Conservation (phyloP, 2,329 filamentous ascomycete genomes). For the Epichloe festucae region DNA sequence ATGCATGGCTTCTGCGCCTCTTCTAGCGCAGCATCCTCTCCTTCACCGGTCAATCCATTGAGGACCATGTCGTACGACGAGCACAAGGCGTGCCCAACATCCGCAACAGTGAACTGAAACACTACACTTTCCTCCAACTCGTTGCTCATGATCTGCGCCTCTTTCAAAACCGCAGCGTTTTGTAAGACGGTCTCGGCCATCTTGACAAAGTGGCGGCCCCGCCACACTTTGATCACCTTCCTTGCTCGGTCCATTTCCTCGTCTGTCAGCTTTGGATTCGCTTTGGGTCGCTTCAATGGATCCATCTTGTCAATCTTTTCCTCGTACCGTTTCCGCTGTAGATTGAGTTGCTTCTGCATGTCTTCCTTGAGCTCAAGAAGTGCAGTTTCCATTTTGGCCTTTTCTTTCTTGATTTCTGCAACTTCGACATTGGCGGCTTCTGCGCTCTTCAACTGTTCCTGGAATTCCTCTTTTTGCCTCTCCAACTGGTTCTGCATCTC, state of each 20-base stretch:
- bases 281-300: constrained; percentile 46
- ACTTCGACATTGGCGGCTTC: constrained; percentile 66
- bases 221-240: constrained; percentile 61
- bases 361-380: constrained; percentile 68
- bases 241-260: constrained; percentile 60
- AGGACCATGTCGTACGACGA: constrained; percentile 96
- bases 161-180: constrained; percentile 77
- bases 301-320: constrained; percentile 68
- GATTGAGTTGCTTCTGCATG: constrained; percentile 74
- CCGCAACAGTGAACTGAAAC: constrained; percentile 89
- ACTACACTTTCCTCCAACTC: constrained; percentile 85
- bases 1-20: constrained; percentile 79
- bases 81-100: constrained; percentile 73
- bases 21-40: constrained; percentile 69
- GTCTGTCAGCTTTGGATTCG: constrained; percentile 53
- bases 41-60: constrained; percentile 77
- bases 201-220: constrained; percentile 70
- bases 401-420: constrained; percentile 73
- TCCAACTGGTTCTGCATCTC: constrained; percentile 76
- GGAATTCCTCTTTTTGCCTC: constrained; percentile 76
- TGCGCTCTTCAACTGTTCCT: constrained; percentile 61
- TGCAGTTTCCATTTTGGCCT: constrained; percentile 71
- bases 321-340: constrained; percentile 76
- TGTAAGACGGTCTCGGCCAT: constrained; percentile 91
- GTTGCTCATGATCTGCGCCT: constrained; percentile 96